Evolutionary conservation across 2,329 filamentous ascomycete genomes (phyloP).

Genomic region (Talaromyces islandicus): DNA sequence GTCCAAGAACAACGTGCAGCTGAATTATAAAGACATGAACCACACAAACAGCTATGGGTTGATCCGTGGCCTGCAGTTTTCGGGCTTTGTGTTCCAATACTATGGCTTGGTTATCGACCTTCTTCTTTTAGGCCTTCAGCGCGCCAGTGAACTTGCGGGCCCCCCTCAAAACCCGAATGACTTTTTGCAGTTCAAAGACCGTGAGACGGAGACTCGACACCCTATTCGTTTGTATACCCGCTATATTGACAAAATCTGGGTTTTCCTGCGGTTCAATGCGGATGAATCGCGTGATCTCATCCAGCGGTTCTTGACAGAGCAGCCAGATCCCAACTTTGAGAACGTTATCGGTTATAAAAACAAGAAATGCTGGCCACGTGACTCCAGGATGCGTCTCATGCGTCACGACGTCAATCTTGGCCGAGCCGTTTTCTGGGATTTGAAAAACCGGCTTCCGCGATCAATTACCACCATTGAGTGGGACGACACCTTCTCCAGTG

Average conservation of each 20-base stretch:
- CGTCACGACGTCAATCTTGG: constrained; percentile 97
- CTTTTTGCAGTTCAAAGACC: constrained; percentile 93
- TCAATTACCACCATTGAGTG: constrained; percentile 97
- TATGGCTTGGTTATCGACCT: constrained; percentile 95
- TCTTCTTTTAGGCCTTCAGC: constrained; percentile 82
- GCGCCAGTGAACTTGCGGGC: constrained; percentile 95
- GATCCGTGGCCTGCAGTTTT: constrained; percentile 97
- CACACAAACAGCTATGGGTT: constrained; percentile 98
- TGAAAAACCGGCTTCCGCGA: constrained; percentile 92
- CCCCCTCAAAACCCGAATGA: constrained; percentile 92
- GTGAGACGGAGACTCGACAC: constrained; percentile 84
- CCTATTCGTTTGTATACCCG: constrained; percentile 96
- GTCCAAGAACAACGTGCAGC: constrained; percentile 97
- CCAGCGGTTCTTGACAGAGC: constrained; percentile 94
- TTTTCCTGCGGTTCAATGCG: constrained; percentile 87
- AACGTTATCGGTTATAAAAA: constrained; percentile 99
- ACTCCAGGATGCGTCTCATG: constrained; percentile 97
- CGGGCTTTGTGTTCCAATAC: constrained; percentile 97
- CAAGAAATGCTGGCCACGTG: constrained; percentile 98
- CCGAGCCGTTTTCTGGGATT: constrained; percentile 95
- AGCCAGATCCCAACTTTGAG: constrained; percentile 97
- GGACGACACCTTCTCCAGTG: constrained; percentile 97
- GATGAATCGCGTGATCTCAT: constrained; percentile 95
- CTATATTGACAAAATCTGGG: constrained; percentile 98
- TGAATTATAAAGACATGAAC: constrained; percentile 99